Base-by-base conservation (phyloP, 805 yeast species). In the Jamesozyma spencerorum region DNA sequence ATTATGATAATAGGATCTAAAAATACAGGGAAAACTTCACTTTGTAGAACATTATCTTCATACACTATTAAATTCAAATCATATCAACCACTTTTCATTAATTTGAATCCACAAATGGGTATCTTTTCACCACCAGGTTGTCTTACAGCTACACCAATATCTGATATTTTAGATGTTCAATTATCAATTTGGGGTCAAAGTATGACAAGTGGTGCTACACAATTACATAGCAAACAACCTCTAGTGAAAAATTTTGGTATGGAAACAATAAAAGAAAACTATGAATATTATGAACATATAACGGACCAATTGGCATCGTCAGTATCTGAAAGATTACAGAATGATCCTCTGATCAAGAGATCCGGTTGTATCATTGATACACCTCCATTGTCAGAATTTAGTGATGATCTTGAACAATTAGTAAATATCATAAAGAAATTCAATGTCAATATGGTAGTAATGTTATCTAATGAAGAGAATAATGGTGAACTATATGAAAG, bases 201-300 rank as follows among this genome's bases (percentile, higher is more conserved):
- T 18, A 69, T 78, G 45, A 76, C 87, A 0, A 78, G 85, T 10
- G 92, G 94, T 33, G 77, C 85, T 1, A 77, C 88, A 1, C 66
- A 71, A 45, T 77, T 81, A 47, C 88, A 84, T 57, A 84, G 85
- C n/a, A 85, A 85, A 57, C 94, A 85, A 59, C 97, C 97, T 0
- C 58, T 82, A n/a, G 90, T 83, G 7, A 80, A 82, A 52, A 79
- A 73, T 52, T 86, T 69, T 60, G 98, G 97, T 0, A 70, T 79
- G 39, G 84, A 79, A 37, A 62, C 66, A 29, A 68, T 75, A 11
- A 49, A 62, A 1, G 79, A 76, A 11, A 86, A 86, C 57, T 56
- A 42, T 31, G 44, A 44, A 3, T 41, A 71, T 39, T 86, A 75
- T 63, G 69, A 71, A 45, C 63, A 68, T 37, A 66, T 68, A 32